Evolutionary conservation across 1,284 basidiomycete genomes (phyloP).

Genomic region (Pseudozyma sp.): DNA sequence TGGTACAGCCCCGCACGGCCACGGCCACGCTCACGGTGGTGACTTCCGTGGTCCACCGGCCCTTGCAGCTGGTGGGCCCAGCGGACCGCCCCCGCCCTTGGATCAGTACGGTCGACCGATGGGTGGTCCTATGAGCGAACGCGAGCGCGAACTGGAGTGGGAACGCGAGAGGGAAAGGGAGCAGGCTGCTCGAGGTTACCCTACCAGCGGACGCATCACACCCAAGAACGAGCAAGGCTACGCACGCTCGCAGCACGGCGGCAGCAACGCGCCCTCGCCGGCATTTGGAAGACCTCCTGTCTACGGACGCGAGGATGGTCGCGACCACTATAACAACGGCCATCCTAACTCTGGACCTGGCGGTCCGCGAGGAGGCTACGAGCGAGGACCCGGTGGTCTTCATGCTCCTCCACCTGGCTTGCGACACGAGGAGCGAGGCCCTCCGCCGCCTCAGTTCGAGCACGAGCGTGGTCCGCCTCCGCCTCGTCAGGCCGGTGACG

Average conservation of each 20-base stretch:
- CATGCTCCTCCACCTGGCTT: slow-evolving; percentile 26
- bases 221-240: slow-evolving; percentile 48
- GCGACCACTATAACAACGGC: slow-evolving; percentile 47
- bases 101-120: slow-evolving; percentile 49
- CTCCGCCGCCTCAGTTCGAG: slow-evolving; percentile 29
- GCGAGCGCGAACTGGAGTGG: slow-evolving; percentile 52
- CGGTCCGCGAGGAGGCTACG: slow-evolving; percentile 38
- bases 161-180: slow-evolving; percentile 47
- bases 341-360: slow-evolving; percentile 24
- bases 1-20: slow-evolving; percentile 15
- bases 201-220: slow-evolving; percentile 43
- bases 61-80: slow-evolving; percentile 26
- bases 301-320: slow-evolving; percentile 42
- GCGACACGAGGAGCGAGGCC: slow-evolving; percentile 42
- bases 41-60: slow-evolving; percentile 40
- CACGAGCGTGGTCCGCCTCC: slow-evolving; percentile 38
- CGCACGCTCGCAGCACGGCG: slow-evolving; percentile 46
- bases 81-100: slow-evolving; percentile 40
- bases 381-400: slow-evolving; percentile 18
- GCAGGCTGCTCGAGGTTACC: slow-evolving; percentile 41
- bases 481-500: slow-evolving; percentile 16
- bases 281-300: slow-evolving; percentile 46
- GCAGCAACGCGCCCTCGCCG: slow-evolving; percentile 52
- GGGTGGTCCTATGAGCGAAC: slow-evolving; percentile 42
- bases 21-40: slow-evolving; percentile 24